Evolutionary conservation across 2,329 filamentous ascomycete genomes (phyloP).

Genomic region (Diaporthe velutina): DNA sequence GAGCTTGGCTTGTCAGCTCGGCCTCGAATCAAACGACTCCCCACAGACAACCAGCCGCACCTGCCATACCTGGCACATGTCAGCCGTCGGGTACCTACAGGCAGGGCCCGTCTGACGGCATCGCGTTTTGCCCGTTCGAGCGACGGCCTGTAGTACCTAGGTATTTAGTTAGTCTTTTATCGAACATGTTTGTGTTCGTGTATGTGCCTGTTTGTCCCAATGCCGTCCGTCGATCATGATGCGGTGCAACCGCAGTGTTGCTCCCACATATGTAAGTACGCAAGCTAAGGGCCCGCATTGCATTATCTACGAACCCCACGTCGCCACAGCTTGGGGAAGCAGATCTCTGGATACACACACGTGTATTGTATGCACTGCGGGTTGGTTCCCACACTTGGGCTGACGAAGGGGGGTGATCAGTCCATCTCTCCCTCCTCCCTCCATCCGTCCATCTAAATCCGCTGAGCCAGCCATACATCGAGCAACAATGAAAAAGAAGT

Average conservation of each 20-base stretch:
- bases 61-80: slow-evolving; percentile 8
- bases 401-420: background rate
- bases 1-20: slow-evolving; percentile 2
- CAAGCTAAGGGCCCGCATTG: background rate
- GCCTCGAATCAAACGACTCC: slow-evolving; percentile 19
- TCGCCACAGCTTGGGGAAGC: background rate
- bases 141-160: too few relatives aligned
- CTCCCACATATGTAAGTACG: background rate
- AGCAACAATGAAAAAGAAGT: background rate
- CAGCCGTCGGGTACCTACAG: slow-evolving; percentile 33
- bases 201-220: background rate
- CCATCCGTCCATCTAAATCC: background rate
- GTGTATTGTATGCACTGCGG: background rate
- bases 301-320: background rate
- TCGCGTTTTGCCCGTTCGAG: background rate
- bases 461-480: background rate
- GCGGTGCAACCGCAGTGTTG: background rate
- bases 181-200: background rate
- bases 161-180: too few relatives aligned
- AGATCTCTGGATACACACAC: background rate
- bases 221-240: background rate
- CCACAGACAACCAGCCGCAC: background rate
- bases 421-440: background rate
- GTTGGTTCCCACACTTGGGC: background rate
- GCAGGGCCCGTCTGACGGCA: background rate